Evolutionary conservation across 805 yeast genomes (phyloP), one percentile per base, ranked within the genome.

Genomic region (Saccharomyces eubayanus): DNA sequence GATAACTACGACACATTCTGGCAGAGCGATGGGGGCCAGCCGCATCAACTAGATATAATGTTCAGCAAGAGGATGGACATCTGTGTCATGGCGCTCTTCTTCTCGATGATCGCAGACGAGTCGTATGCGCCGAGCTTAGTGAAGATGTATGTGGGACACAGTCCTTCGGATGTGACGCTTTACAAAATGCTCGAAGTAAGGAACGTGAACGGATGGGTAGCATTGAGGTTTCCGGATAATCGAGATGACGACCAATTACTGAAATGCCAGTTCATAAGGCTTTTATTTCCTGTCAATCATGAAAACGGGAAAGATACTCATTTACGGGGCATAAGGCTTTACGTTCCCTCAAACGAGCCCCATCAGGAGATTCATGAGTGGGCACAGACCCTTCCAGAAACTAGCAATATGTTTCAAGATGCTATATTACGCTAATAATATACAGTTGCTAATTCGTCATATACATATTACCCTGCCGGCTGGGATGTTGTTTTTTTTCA

Each of bases 261-360:
- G 31, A 64, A 62, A 41, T 64, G 71, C 48, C 69, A 67, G 40
- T 68, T 61, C 49, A 36, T 69, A 12, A 62, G 64, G 28, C 50
- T 70, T 16, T 58, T 55, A 10, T 66, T 70, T 49, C 70, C 70
- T 9, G 52, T 61, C 0, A 94, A 95, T 62, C 96, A 89, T 62
- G 97, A 91, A 65, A 90, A 89, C 64, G 99, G 99, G 48, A 94
- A 92, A 64, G 99, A 94, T 67, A 85, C 96, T 0, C 98, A 90
- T 67, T 74, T 94, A 10, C 71, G 99, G 48, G 85, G 90, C 0
- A 75, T 91, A 16, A 81, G 82, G 24, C 28, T 67, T 10, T 68
- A 56, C 49, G 51, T 60, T 3, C 55, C 56, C 24, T 36, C 43
- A 9, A 36, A 36, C 16, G 43, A 36, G 43, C 43, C 24, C 8